Base-by-base conservation (phyloP, 805 yeast genomes). In the Alloascoidea hylecoeti region DNA sequence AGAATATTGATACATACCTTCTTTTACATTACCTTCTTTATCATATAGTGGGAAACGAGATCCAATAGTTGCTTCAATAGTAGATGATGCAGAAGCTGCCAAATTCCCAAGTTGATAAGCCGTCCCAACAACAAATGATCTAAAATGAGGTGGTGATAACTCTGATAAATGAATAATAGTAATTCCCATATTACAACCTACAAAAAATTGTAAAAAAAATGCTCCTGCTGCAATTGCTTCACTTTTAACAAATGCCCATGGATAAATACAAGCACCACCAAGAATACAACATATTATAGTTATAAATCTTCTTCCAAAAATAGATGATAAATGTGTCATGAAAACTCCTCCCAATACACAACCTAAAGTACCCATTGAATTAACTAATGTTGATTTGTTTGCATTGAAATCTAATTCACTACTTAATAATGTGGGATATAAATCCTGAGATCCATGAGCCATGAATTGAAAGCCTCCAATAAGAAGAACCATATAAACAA, bases 91-190 rank as follows among this genome's bases (percentile, higher is more conserved):
- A 32, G 78, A 70, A 1, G 78, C 70, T 16, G 75, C 75, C 49
- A 76, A 61, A 56, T 76, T 77, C 60, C 84, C 84, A 46, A 77
- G 58, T 53, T 77, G 83, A 52, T 77, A 77, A 16, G 79, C 63
- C 19, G 67, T 64, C 51, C 84, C 84, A 34, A 71, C 68, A 38
- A 74, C 70, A 42, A 77, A 72, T 5, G 82, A 64, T 54, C 77
- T 64, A 57, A 69, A 73, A 42, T 70, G 73, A 15, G 78, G 75
- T 41, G 77, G 77, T 33, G 78, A 64, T 43, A 77, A 60, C 53
- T 74, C 81, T 2, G 59, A 56, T n/a, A 23, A n/a, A 23, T 23
- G 30, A 9, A 23, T 9, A 9, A n/a, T 9, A 9, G 30, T n/a
- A 9, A 23, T n/a, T 9, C 30, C 30, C 30, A 9, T 9, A n/a